Evolutionary conservation across 2,329 filamentous ascomycete species (phyloP), one percentile per base, ranked within the genome.

Genomic region (Phialophora macrospora): DNA sequence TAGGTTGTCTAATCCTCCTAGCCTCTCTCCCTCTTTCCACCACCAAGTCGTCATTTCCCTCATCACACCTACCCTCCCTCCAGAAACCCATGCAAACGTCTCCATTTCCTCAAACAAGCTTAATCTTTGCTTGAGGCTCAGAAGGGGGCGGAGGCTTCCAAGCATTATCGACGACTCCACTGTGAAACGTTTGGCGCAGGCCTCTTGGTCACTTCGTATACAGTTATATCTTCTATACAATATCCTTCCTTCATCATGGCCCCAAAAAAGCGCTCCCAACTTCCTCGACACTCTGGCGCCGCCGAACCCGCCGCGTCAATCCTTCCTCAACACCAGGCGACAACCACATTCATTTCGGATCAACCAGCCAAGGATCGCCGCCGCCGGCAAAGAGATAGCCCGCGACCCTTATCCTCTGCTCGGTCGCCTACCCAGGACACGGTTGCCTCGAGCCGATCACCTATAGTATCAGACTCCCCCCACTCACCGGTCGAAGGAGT

Each of bases 131-230:
- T 65, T 69, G 71, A 71, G 71, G 70, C 71, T 72, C 71, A 69
- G 68, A 69, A 72, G 66, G 71, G 71, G 71, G 71, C 71, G 65
- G 69, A 70, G 71, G 68, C 70, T 68, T 69, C 68, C 69, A 68
- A 69, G 63, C 68, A 68, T 69, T 69, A 34, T 49, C 55, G 55
- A 30, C 62, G 67, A 62, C 67, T 68, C 70, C 65, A 68, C 70
- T 51, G 60, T 67, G 68, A 72, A 69, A 71, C 71, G 61, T 67
- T 68, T 63, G 67, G 58, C 67, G 60, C 56, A 59, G 44, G 63
- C 63, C 66, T 58, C 62, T 68, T 70, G 64, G 68, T 68, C 63
- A 64, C 62, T 66, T 70, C 69, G 65, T 69, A 68, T 69, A 68
- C 62, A 60, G 60, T 67, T 70, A 68, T 69, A 68, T 63, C 63